A percentile compares a stretch with the other conserved stretches of the same genome.
Conservation (phyloP, 225 moss, liverwort and hornwort species). For the Sphagnum tenellum region DNA sequence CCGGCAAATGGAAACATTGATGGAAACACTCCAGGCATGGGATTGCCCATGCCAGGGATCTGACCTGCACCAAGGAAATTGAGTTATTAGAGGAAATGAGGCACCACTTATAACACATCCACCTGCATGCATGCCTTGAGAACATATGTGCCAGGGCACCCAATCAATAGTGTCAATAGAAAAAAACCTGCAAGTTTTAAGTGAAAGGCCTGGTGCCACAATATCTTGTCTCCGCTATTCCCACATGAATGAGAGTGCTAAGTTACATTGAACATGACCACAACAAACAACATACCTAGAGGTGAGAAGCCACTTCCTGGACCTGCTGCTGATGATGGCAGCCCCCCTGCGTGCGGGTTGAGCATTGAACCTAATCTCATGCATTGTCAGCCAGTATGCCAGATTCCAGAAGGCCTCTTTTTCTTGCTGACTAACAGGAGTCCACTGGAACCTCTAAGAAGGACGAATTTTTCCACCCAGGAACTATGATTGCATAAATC, state of each 20-base stretch:
- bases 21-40: slow-evolving; percentile 74
- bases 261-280: no score
- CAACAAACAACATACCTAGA: slow-evolving; percentile 41
- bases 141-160: no score
- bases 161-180: no score
- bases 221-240: no score
- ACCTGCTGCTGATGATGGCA: slow-evolving; percentile 67
- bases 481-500: slow-evolving; percentile 27
- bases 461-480: slow-evolving; percentile 42
- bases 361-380: slow-evolving; percentile 87
- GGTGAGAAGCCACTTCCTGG: slow-evolving; percentile 67
- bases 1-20: slow-evolving; percentile 91
- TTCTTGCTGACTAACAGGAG: slow-evolving; percentile 54
- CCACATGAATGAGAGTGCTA: no score
- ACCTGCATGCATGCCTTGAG: no score
- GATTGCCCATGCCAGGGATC: slow-evolving; percentile 72
- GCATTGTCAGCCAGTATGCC: slow-evolving; percentile 74
- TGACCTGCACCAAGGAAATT: slow-evolving; percentile 46
- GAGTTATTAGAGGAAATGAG: no score
- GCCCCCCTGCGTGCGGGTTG: slow-evolving; percentile 77
- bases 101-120: no score
- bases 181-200: no score
- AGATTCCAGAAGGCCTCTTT: slow-evolving; percentile 54
- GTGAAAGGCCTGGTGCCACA: no score
- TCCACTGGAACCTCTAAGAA: slow-evolving; percentile 53